These are phyloP conservation scores for Candida hispaniensis DNA, from an alignment of 805 yeast species.

Conservation along the genomic window DNA sequence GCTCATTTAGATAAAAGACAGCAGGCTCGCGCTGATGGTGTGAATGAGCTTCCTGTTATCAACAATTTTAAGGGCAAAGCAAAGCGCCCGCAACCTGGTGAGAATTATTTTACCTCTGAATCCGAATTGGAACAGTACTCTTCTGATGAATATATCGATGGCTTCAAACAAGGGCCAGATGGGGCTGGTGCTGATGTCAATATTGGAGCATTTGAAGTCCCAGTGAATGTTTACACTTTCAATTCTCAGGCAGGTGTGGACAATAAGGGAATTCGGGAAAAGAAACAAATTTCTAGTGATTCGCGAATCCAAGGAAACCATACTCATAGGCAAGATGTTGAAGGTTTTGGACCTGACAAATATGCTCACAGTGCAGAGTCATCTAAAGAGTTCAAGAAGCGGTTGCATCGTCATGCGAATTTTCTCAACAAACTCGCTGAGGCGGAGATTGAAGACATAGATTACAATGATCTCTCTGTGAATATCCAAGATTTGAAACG, in stretches of 20 bases:
- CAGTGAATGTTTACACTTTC: slow-evolving; percentile 39
- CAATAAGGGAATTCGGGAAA: slow-evolving; percentile 73
- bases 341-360: slow-evolving; percentile 64
- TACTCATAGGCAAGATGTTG: slow-evolving; percentile 61
- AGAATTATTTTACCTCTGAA: no score
- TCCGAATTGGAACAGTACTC: background rate
- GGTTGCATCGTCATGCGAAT: slow-evolving; percentile 31
- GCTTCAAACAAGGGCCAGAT: slow-evolving; percentile 1
- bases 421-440: slow-evolving; percentile 27
- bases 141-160: background rate
- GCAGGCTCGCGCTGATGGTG: slow-evolving; percentile 4
- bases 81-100: no score
- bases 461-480: slow-evolving; percentile 18
- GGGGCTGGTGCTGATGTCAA: no score
- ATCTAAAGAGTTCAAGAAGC: slow-evolving; percentile 7
- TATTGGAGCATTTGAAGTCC: no score
- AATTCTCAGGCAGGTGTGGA: slow-evolving; percentile 85
- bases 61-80: no score
- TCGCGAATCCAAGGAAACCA: slow-evolving; percentile 61
- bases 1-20: slow-evolving; percentile 6
- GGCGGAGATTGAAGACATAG: slow-evolving; percentile 43
- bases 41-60: slow-evolving; percentile 10
- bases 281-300: slow-evolving; percentile 71
- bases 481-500: slow-evolving; percentile 26
- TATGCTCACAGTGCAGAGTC: slow-evolving; percentile 32